Conservation (phyloP, 768 basidiomycete genomes). For the Kwoniella botswanensis region DNA sequence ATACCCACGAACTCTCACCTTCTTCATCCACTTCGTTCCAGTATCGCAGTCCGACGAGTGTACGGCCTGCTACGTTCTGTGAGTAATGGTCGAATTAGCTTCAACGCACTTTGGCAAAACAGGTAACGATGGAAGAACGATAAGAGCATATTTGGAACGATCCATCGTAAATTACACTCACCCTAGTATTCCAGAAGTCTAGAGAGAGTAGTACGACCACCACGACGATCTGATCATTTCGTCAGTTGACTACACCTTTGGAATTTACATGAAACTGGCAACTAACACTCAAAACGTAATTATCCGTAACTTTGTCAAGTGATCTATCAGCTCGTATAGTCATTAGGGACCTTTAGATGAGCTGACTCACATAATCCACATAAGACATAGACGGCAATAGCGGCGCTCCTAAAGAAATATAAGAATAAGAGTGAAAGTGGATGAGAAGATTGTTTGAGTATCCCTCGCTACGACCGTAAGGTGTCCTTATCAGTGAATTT, state of each 20-base stretch:
- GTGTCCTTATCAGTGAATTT: too few relatives aligned
- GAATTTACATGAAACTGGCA: not conserved
- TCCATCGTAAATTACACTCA: slow-evolving; percentile 56
- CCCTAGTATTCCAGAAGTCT: slow-evolving; percentile 98
- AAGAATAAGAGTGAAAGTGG: slow-evolving; percentile 82
- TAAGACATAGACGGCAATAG: slow-evolving; percentile 91
- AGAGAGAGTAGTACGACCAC: slow-evolving; percentile 93
- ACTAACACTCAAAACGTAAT: slow-evolving; percentile 90
- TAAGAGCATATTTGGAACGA: too few relatives aligned
- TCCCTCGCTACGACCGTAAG: slow-evolving; percentile 34
- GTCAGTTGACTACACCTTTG: slow-evolving; percentile 13
- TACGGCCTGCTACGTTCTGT: slow-evolving; percentile 91
- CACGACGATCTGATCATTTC: slow-evolving; percentile 69
- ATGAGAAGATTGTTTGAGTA: slow-evolving; percentile 56
- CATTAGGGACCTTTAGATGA: not conserved
- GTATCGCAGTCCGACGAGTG: slow-evolving; percentile 89
- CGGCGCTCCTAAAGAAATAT: slow-evolving; percentile 83
- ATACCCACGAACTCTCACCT: slow-evolving; percentile 95
- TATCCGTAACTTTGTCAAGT: slow-evolving; percentile 69
- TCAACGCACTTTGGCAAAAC: not conserved
- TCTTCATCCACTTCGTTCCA: slow-evolving; percentile 99
- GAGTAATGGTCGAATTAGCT: not conserved
- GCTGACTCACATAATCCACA: slow-evolving; percentile 67
- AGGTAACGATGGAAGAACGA: too few relatives aligned
- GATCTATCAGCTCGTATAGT: slow-evolving; percentile 12